Conservation (phyloP, 768 basidiomycete genomes). For the Candolleomyces eurysporus region DNA sequence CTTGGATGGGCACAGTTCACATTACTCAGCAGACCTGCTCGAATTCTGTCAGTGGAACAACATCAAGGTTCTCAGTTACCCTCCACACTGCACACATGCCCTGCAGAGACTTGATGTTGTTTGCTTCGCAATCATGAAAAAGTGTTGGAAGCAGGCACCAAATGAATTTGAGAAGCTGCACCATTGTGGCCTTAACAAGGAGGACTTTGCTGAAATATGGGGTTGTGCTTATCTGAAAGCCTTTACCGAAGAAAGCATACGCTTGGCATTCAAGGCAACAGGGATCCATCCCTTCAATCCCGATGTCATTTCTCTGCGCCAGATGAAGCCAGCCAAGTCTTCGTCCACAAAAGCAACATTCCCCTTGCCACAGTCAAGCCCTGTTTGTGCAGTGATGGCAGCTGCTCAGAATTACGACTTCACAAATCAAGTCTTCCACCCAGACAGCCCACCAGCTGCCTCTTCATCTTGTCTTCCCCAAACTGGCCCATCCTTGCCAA, state of each 20-base stretch:
- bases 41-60: slow-evolving; percentile 30
- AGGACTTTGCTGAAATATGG: slow-evolving; percentile 36
- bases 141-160: slow-evolving; percentile 20
- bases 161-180: slow-evolving; percentile 20
- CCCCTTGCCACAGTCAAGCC: slow-evolving; percentile 10
- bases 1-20: slow-evolving; percentile 41
- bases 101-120: slow-evolving; percentile 45
- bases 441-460: too few species aligned
- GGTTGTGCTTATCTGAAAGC: slow-evolving; percentile 26
- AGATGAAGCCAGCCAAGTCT: slow-evolving; percentile 34
- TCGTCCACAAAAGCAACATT: slow-evolving; percentile 19
- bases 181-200: slow-evolving; percentile 25
- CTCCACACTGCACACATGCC: slow-evolving; percentile 38
- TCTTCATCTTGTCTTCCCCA: too few species aligned
- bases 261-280: slow-evolving; percentile 35
- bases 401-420: too few species aligned
- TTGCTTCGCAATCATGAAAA: slow-evolving; percentile 41
- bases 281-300: slow-evolving; percentile 38
- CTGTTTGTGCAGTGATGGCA: slow-evolving; percentile 10
- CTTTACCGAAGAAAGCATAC: slow-evolving; percentile 30
- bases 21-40: slow-evolving; percentile 32
- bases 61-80: slow-evolving; percentile 38
- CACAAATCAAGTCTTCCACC: too few species aligned
- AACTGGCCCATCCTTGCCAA: too few species aligned
- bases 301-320: slow-evolving; percentile 25